Base-by-base conservation (phyloP, 176 grass and related monocot genomes). In the Aegilops bicornis region DNA sequence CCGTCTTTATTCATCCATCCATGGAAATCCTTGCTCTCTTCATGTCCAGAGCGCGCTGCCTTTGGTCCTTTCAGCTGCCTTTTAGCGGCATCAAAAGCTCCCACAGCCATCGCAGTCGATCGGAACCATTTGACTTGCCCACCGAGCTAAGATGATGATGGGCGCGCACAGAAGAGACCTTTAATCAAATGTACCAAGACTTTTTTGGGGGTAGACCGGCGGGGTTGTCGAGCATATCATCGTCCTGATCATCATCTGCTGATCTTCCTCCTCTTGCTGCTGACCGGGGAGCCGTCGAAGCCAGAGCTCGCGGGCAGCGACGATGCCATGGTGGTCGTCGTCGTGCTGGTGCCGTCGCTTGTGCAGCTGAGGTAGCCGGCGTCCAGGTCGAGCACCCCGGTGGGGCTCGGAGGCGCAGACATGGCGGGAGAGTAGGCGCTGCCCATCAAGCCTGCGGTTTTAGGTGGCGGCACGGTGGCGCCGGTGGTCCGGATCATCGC, bases 181-280 rank as follows among this genome's bases (percentile, higher is more conserved):
- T 23, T 1, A 24, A 20, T 58, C 7, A 58, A 58, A 58, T 22
- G 2, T 20, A 58, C 22, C 54, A 22, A 58, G 54, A 58, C 8
- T 22, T 20, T 20, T 58, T 58, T 58, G 54, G 48, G 50, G 50
- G 50, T 50, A 50, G 47, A 50, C 47, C 47, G 47, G 47, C 19
- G 0, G 50, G 50, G 50, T 19, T 54, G 50, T 16, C 16, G 50
- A 54, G 17, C 17, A 19, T 54, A 54, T 54, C 61, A 88, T 82
- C 82, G 56, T 37, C 54, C 19, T 71, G 50, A 79, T 91, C 77
- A 94, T 90, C 77, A 97, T 88, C 73, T 90, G 92, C 83, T 93
- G 66, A 94, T 89, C 90, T 91, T 99, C 89, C 94, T 97, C 94
- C 91, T 90, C 91, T 99, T 99, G 86, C 90, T 85, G 82, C 86